phyloP scores from a whole-genome alignment of 106 monocot genomes.

The Dendrobium catenatum region DNA sequence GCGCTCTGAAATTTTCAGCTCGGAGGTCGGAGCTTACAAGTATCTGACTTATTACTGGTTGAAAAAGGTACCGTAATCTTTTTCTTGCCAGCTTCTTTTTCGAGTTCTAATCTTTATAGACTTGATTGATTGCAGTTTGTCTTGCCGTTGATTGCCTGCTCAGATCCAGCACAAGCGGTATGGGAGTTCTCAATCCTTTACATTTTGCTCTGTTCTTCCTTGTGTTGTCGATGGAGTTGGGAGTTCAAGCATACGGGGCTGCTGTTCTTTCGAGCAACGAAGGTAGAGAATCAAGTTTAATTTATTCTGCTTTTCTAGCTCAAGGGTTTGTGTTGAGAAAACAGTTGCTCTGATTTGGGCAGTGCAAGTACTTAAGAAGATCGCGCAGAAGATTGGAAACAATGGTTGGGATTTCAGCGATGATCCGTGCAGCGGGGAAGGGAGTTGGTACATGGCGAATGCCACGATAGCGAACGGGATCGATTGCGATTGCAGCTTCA shows the following conservation, averaged over 20 bases:
- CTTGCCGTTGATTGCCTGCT: not conserved
- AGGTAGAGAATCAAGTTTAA: not conserved
- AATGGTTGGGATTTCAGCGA: conserved; percentile 54
- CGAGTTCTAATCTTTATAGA: not conserved
- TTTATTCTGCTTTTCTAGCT: not conserved
- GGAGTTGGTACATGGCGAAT: conserved; percentile 31
- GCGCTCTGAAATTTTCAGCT: not conserved
- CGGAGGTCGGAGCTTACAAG: not conserved
- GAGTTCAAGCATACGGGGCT: not conserved
- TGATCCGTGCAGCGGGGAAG: conserved; percentile 53
- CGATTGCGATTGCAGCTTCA: conserved; percentile 41
- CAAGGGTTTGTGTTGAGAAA: not conserved
- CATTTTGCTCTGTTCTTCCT: not conserved
- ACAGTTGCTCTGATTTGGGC: conserved; percentile 2
- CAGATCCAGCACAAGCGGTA: not conserved
- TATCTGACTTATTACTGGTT: not conserved
- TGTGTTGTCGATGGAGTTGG: not conserved
- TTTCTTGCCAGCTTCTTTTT: not conserved
- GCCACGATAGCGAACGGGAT: conserved; percentile 19
- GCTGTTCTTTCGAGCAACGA: not conserved
- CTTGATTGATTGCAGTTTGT: not conserved
- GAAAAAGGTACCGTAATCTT: not conserved
- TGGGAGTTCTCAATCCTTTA: not conserved
- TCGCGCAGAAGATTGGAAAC: conserved; percentile 39
- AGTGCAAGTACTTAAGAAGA: conserved; percentile 32